Conservation (phyloP, 345 rosid genomes). For the Brassica carinata region DNA sequence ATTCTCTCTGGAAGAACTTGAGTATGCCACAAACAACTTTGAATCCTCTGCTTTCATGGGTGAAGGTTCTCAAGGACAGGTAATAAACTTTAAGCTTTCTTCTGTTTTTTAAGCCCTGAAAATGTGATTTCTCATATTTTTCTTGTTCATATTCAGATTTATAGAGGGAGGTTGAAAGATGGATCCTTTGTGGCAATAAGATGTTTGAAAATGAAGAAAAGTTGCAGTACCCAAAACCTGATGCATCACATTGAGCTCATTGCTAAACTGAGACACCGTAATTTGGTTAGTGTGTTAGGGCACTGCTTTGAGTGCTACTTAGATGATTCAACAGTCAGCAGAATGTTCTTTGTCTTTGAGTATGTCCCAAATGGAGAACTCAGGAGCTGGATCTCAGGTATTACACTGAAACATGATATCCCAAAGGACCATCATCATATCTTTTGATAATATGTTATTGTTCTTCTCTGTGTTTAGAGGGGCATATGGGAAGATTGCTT, state of each 20-base stretch:
- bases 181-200: slow-evolving; percentile 77
- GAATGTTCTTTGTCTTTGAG: slow-evolving; percentile 86
- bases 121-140: neutral
- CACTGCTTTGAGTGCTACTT: slow-evolving; percentile 93
- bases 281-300: slow-evolving; percentile 87
- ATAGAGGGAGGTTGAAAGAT: slow-evolving; percentile 75
- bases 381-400: slow-evolving; percentile 92
- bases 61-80: slow-evolving; percentile 95
- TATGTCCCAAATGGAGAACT: slow-evolving; percentile 84
- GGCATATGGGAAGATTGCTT: slow-evolving; percentile 47
- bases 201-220: slow-evolving; percentile 84
- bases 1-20: slow-evolving; percentile 86
- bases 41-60: slow-evolving; percentile 89
- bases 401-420: slow-evolving; percentile 16
- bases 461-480: slow-evolving; percentile 47
- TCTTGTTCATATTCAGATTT: slow-evolving; percentile 61
- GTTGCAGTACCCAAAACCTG: slow-evolving; percentile 69
- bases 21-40: slow-evolving; percentile 83
- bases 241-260: slow-evolving; percentile 88
- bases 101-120: neutral
- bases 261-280: slow-evolving; percentile 81
- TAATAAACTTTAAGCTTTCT: slow-evolving; percentile 34
- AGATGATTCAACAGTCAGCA: slow-evolving; percentile 93
- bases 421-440: neutral
- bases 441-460: neutral